Evolutionary conservation across 495 filamentous ascomycete genomes (phyloP).

Genomic region (Penicillium subrubescens): DNA sequence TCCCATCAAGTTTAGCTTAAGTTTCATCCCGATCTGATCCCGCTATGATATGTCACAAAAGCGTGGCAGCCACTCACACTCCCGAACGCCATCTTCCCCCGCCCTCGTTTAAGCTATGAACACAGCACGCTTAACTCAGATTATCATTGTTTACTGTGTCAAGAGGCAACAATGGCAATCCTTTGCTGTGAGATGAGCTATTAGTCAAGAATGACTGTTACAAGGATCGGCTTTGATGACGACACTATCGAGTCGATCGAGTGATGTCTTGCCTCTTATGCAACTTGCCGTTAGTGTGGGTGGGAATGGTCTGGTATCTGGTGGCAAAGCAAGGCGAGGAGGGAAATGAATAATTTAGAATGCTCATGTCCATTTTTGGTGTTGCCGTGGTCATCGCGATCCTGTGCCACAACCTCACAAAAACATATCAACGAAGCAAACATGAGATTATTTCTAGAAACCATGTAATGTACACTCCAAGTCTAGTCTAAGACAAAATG

Average conservation of each 20-base stretch:
- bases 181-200: background rate
- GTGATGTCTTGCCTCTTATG: background rate
- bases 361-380: background rate
- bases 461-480: background rate
- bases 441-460: conserved; percentile 1
- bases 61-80: background rate
- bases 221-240: background rate
- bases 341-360: background rate
- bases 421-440: background rate
- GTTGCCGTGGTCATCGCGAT: background rate
- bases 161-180: background rate
- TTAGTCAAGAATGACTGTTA: background rate
- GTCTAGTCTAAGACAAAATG: background rate
- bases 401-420: background rate
- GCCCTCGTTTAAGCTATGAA: background rate
- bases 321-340: background rate
- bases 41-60: background rate
- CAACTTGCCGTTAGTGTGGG: background rate
- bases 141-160: background rate
- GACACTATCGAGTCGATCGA: background rate
- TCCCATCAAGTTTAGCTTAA: background rate
- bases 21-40: background rate
- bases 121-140: background rate
- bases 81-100: background rate
- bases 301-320: background rate